Evolutionary conservation across 495 filamentous ascomycete genomes (phyloP).

Genomic region (Patellaria atrata): DNA sequence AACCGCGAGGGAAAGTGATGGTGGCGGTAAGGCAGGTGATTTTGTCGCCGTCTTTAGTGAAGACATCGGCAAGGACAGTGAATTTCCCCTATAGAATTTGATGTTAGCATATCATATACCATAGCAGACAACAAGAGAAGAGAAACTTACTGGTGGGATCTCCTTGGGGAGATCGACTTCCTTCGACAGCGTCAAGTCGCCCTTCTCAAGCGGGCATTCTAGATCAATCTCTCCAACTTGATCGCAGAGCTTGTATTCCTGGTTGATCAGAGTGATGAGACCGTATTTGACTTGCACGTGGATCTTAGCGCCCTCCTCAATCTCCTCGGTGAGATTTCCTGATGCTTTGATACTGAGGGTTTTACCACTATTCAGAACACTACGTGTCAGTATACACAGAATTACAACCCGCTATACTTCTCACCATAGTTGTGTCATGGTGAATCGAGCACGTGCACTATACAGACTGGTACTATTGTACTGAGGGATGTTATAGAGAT

Average conservation of each 20-base stretch:
- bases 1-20: conserved; percentile 47
- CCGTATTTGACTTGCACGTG: conserved; percentile 83
- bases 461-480: conserved; percentile 1
- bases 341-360: conserved; percentile 64
- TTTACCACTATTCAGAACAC: conserved; percentile 45
- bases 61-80: conserved; percentile 74
- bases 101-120: conserved; percentile 6
- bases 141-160: conserved; percentile 67
- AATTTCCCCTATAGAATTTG: conserved; percentile 58
- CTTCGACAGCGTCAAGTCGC: conserved; percentile 57
- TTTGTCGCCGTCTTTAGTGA: conserved; percentile 45
- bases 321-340: conserved; percentile 50
- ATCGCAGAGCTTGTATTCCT: conserved; percentile 69
- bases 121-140: not conserved
- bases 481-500: conserved; percentile 1
- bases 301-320: conserved; percentile 68
- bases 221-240: conserved; percentile 77
- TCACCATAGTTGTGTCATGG: no score
- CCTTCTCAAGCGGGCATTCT: conserved; percentile 72
- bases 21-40: conserved; percentile 72
- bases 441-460: no score
- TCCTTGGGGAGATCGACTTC: conserved; percentile 69
- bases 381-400: not conserved
- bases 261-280: conserved; percentile 73
- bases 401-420: no score